Percentiles rank a stretch among this genome's conserved stretches.
Evolutionary conservation across 2,329 filamentous ascomycete species (phyloP).

Genomic region (Setomelanomma holmii): DNA sequence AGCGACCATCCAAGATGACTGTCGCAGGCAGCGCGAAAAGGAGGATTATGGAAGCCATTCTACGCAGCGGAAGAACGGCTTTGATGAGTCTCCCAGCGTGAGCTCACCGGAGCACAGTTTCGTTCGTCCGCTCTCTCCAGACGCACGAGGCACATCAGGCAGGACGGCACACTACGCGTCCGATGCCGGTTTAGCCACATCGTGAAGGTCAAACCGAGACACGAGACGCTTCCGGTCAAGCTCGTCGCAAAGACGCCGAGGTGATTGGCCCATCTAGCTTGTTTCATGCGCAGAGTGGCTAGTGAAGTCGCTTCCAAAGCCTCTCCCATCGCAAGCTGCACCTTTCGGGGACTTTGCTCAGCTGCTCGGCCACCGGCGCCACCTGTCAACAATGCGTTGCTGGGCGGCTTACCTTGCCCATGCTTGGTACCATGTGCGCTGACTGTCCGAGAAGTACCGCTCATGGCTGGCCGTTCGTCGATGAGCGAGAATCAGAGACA

Average conservation of each 20-base stretch:
- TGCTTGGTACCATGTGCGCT: not conserved
- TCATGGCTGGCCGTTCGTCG: not conserved
- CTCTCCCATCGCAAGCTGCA: constrained; percentile 15
- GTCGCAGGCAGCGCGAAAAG: not conserved
- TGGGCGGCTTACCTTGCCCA: constrained; percentile 11
- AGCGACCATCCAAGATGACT: not conserved
- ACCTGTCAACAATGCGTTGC: constrained; percentile 7
- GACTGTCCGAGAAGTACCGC: not conserved
- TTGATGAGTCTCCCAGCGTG: constrained; percentile 4
- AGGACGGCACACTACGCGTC: constrained; percentile 21
- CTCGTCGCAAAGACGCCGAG: constrained; percentile 4
- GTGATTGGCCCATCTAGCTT: constrained; percentile 21
- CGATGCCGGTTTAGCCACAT: constrained; percentile 22
- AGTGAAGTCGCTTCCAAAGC: constrained; percentile 16
- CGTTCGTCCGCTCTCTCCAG: constrained; percentile 21
- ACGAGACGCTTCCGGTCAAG: constrained; percentile 16
- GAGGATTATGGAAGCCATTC: not conserved
- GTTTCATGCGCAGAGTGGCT: constrained; percentile 23
- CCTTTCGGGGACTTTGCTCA: constrained; percentile 3
- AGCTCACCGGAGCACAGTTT: constrained; percentile 6
- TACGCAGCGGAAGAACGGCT: not conserved
- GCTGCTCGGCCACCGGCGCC: constrained; percentile 14
- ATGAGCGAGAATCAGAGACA: not conserved
- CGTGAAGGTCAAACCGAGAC: constrained; percentile 17
- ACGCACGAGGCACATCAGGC: constrained; percentile 23